Base-by-base conservation (phyloP, 805 yeast species). In the Saturnispora diversa region DNA sequence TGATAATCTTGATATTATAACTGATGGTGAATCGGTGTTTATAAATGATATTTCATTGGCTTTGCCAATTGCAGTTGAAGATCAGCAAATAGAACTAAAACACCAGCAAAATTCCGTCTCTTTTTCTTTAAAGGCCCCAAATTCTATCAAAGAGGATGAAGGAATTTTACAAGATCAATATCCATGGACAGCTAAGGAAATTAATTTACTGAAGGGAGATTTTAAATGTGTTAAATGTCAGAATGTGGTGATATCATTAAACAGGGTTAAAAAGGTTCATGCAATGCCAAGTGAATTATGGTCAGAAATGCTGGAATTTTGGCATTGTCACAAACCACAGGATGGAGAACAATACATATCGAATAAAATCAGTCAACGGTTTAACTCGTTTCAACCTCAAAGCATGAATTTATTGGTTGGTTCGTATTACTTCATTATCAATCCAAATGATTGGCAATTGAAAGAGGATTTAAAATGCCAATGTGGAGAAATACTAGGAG, bases 251-350 rank as follows among this genome's bases (percentile, higher is more conserved):
- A 46, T 65, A 60, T 32, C 44, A 22, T 11, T 75, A 70, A n/a
- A 31, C 0, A 36, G 55, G 1, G 54, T 66, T 13, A 17, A 33
- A 3, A 58, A 54, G 11, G 60, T 76, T 33, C 53, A 61, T 39
- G 84, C 84, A 28, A 74, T 90, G 78, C 98, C 98, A 0, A 82
- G 94, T 1, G 97, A 87, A 53, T 66, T 75, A 36, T 90, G 98
- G 98, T 76, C 81, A 11, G 98, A 90, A 56, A 64, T 92, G 72
- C 82, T 90, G 94, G 97, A 90, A 43, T 83, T 82, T 49, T 90
- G 98, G 98, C 97, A 90, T 57, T 90, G 98, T 55, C 97, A 90
- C 54, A 82, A 81, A 51, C 94, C 94, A 0, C 43, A 47, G 13
- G 37, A 41, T 1, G 54, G 52, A 2, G 38, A 44, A 2, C 37